Conservation (phyloP, 1,284 basidiomycete species). For the Pseudozyma thailandica region DNA sequence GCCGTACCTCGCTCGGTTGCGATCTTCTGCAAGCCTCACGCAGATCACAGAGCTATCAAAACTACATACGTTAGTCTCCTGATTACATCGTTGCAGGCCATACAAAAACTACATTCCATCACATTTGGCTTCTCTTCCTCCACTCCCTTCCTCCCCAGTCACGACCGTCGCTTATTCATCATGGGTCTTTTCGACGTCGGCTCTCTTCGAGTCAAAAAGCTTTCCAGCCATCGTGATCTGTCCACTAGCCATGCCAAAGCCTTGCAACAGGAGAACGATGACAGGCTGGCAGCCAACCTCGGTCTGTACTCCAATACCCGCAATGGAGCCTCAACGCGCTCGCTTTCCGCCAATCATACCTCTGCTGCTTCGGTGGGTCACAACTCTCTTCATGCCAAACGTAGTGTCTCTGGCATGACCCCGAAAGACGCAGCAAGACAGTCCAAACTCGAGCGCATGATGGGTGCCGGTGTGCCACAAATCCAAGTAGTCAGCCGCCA, state of each 20-base stretch:
- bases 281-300: slow-evolving; percentile 12
- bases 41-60: no score
- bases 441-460: slow-evolving; percentile 57
- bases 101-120: no score
- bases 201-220: slow-evolving; percentile 34
- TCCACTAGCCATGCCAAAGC: slow-evolving; percentile 4
- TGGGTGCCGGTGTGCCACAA: slow-evolving; percentile 48
- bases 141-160: neutral
- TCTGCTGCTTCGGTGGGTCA: neutral
- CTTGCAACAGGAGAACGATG: slow-evolving; percentile 24
- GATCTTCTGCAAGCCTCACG: no score
- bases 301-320: slow-evolving; percentile 22
- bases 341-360: slow-evolving; percentile 33
- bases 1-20: no score
- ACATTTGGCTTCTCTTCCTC: neutral
- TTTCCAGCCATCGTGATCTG: slow-evolving; percentile 12
- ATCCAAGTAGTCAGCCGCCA: slow-evolving; percentile 36
- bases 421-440: slow-evolving; percentile 25
- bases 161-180: neutral
- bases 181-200: slow-evolving; percentile 53
- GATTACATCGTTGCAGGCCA: no score
- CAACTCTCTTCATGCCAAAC: slow-evolving; percentile 10
- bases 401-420: slow-evolving; percentile 30
- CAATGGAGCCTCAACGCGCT: slow-evolving; percentile 24
- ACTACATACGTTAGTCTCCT: no score